Conservation (phyloP, 148 eudicot species). For the Amaranthus hypochondriacus region DNA sequence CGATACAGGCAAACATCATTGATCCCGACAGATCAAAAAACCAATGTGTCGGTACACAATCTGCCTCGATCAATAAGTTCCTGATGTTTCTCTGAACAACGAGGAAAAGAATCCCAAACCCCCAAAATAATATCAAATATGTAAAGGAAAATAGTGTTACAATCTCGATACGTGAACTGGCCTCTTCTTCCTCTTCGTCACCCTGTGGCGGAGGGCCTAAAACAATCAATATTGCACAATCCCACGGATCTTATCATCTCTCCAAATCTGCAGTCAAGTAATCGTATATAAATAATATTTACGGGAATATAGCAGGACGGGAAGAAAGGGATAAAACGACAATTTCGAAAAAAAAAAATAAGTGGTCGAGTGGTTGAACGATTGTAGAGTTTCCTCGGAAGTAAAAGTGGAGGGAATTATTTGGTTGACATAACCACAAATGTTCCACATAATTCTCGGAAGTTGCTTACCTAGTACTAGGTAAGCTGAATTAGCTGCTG, state of each 20-base stretch:
- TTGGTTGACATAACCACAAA: too few species aligned
- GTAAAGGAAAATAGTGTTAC: constrained; percentile 13
- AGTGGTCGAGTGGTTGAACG: neutral
- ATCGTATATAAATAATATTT: constrained; percentile 21
- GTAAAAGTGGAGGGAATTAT: too few species aligned
- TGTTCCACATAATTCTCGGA: too few species aligned
- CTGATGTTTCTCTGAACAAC: constrained; percentile 15
- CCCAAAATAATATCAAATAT: constrained; percentile 22
- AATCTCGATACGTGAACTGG: constrained; percentile 17
- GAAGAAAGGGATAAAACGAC: neutral
- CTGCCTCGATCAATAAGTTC: constrained; percentile 29
- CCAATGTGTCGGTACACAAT: constrained; percentile 24
- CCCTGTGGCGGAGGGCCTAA: constrained; percentile 53
- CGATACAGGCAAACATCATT: constrained; percentile 17
- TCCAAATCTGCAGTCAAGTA: constrained; percentile 58
- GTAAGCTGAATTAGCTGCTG: too few species aligned
- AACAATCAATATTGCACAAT: constrained; percentile 85
- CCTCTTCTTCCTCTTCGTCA: constrained; percentile 22
- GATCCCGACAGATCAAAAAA: constrained; percentile 21
- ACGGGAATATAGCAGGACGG: neutral
- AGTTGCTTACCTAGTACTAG: too few species aligned
- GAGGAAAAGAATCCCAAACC: constrained; percentile 23
- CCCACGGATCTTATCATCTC: constrained; percentile 72
- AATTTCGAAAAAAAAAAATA: neutral
- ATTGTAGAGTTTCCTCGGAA: too few species aligned